Base-by-base conservation (phyloP, 352 stramenopile genomes). In the Pythium utonaiense region DNA sequence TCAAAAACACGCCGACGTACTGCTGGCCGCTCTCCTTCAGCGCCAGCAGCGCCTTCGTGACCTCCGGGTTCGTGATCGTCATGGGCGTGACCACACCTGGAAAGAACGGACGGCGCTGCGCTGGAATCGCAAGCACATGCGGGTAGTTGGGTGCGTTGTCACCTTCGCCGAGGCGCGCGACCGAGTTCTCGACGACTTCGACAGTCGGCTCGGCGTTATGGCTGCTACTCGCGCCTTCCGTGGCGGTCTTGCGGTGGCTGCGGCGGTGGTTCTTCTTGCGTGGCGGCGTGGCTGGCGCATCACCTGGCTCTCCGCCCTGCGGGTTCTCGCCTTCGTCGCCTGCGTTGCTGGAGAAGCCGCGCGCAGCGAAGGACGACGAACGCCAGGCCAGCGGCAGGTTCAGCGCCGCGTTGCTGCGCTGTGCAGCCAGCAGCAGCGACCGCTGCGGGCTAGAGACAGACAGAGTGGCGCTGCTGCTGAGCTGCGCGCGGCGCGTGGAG, bases 1-100 rank as follows among this genome's bases (percentile, higher is more conserved):
- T 87, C 9, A 98, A 67, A 67, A 99, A 99, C 33, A 98, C 78
- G 14, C 92, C 94, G 13, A 99, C 81, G 62, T 98, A 98, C 36
- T 92, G 89, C 68, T 92, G 80, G 1, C 78, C 83, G 47, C 79
- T 91, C 24, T 95, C 80, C 49, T 90, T 86, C 5, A 98, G 75
- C 28, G 88, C 82, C 60, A 97, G 77, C 4, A 98, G 59, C 31
- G 93, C 89, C 50, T 95, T 88, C 31, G 95, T 96, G 19, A 96
- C 78, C 6, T 93, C 78, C 3, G 83, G 78, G 40, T 91, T 92
- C 19, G 78, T 90, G 60, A 95, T 91, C 17, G 81, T 93, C 85
- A 95, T 91, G 48, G 85, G 85, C 25, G 91, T 56, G 38, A 95
- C 82, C 8, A 95, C 77, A 3, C 85, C 85, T 0, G 85, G 85